Conservation (phyloP, 129 eudicot genomes). For the Helianthus annuus region HanXRQr2.0-SUNRISE NC_035441.2:169602035-169602534, state of each 20-base stretch:
- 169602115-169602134: too few species aligned
- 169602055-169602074: too few species aligned
- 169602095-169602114: too few species aligned
- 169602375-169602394: neutral
- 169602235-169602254: constrained; percentile 70
- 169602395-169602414: neutral
- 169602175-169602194: constrained; percentile 96
- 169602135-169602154: neutral
- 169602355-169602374: constrained; percentile 3
- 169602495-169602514: constrained; percentile 46
- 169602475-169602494: constrained; percentile 50
- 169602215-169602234: constrained; percentile 93
- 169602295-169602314: constrained; percentile 1
- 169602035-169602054: too few species aligned
- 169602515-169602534: constrained; percentile 39
- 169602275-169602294: constrained; percentile 51
- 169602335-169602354: constrained; percentile 18
- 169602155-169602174: constrained; percentile 43
- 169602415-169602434: neutral
- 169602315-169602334: constrained; percentile 3
- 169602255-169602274: constrained; percentile 70
- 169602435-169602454: constrained; percentile 40
- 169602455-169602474: constrained; percentile 43
- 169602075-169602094: too few species aligned
- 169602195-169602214: constrained; percentile 86